phyloP scores from a whole-genome alignment of 2,329 filamentous ascomycete genomes.

The Colletotrichum karsti region DNA sequence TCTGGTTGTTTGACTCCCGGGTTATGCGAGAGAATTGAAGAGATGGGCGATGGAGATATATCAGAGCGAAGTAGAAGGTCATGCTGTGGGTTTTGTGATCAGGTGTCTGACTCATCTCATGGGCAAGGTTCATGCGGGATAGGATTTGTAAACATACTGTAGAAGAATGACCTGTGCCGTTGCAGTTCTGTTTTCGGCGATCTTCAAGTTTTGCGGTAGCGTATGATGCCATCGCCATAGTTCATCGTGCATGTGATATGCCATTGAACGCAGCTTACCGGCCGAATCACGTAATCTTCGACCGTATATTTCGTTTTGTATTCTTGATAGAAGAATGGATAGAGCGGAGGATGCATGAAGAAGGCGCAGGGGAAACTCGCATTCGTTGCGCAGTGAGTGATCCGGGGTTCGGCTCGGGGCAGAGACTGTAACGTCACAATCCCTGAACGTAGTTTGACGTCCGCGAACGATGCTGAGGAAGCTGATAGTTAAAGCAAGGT shows the following conservation, averaged over 20 bases:
- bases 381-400: not conserved
- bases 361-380: not conserved
- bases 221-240: conserved; percentile 2
- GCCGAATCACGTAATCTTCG: not conserved
- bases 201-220: not conserved
- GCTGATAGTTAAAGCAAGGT: not conserved
- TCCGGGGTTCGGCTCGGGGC: not conserved
- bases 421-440: not conserved
- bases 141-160: not conserved
- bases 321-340: not conserved
- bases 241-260: not conserved
- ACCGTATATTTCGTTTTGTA: not conserved
- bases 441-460: conserved; percentile 2
- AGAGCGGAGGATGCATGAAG: not conserved
- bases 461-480: conserved; percentile 7
- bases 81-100: not conserved
- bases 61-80: conserved; percentile 4
- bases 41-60: conserved; percentile 19
- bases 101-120: not conserved
- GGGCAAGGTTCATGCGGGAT: not conserved
- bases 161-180: not conserved
- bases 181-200: not conserved
- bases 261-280: not conserved
- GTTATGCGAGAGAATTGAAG: not conserved
- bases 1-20: not conserved